Evolutionary conservation across 78 protist genomes (phyloP).

Genomic region (Capsaspora owczarzaki): DNA sequence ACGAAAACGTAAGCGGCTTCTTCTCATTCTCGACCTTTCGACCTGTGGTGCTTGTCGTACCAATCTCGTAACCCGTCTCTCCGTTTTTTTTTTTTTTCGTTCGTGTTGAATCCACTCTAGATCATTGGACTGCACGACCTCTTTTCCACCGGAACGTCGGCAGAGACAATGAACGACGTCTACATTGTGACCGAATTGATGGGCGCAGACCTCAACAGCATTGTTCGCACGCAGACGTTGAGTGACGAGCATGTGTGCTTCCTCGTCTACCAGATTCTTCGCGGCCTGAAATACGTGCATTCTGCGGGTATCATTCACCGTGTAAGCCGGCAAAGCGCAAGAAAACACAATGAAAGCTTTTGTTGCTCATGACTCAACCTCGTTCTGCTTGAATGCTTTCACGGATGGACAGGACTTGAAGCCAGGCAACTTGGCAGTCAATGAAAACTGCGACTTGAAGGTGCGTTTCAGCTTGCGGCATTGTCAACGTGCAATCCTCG

Average conservation of each 20-base stretch:
- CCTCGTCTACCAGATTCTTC: slow-evolving; percentile 82
- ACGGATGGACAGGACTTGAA: neutral
- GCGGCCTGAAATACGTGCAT: slow-evolving; percentile 70
- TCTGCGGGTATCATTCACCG: slow-evolving; percentile 28
- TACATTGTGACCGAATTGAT: slow-evolving; percentile 12
- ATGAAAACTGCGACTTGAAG: slow-evolving; percentile 8
- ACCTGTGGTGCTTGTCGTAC: neutral
- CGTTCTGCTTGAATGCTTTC: no score
- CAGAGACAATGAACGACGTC: slow-evolving; percentile 6
- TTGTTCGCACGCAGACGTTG: slow-evolving; percentile 19
- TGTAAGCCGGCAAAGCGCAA: neutral
- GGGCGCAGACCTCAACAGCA: slow-evolving; percentile 21
- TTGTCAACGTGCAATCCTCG: no score
- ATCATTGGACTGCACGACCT: slow-evolving; percentile 12
- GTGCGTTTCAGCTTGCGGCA: neutral
- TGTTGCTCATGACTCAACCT: neutral
- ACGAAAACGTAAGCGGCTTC: slow-evolving; percentile 19
- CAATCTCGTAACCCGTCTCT: neutral
- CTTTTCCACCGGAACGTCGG: neutral
- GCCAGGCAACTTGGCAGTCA: slow-evolving; percentile 14
- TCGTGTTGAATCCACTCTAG: neutral
- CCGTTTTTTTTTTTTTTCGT: neutral
- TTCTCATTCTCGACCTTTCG: neutral
- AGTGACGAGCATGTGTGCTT: slow-evolving; percentile 80
- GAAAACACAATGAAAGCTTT: neutral